Percentiles rank a stretch among this genome's conserved stretches.
These are phyloP conservation scores for Plasmodium malariae DNA, from an alignment of 169 alveolate genomes.

Conservation along the genomic window DNA sequence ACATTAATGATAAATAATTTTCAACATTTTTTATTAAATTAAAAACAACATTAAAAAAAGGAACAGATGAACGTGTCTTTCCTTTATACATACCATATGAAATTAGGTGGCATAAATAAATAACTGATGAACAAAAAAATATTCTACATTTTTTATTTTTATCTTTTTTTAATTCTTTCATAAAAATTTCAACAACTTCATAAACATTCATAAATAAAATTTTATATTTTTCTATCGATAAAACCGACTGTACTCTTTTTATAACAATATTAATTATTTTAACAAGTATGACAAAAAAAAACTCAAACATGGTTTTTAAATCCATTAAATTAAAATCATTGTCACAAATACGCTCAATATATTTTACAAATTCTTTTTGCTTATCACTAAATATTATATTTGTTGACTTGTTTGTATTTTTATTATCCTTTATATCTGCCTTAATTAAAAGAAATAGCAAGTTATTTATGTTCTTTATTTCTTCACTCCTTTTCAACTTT, in stretches of 20 bases:
- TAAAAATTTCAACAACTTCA: slow-evolving; percentile 33
- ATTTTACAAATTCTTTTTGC: slow-evolving; percentile 31
- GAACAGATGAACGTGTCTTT: slow-evolving; percentile 35
- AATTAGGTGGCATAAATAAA: slow-evolving; percentile 48
- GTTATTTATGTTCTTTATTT: slow-evolving; percentile 16
- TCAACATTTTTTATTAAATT: slow-evolving; percentile 51
- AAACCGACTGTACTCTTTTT: slow-evolving; percentile 21
- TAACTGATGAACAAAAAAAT: slow-evolving; percentile 33
- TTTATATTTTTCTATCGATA: slow-evolving; percentile 54
- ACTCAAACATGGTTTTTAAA: slow-evolving; percentile 40
- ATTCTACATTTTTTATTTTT: slow-evolving; percentile 23
- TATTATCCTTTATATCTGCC: slow-evolving; percentile 51
- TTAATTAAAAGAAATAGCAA: slow-evolving; percentile 33
- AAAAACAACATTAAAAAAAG: slow-evolving; percentile 23
- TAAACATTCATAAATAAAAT: slow-evolving; percentile 44
- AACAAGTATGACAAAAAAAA: slow-evolving; percentile 51
- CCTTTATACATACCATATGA: slow-evolving; percentile 51
- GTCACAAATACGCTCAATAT: slow-evolving; percentile 31
- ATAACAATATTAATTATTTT: slow-evolving; percentile 55
- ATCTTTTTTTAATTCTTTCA: slow-evolving; percentile 68
- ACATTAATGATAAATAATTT: slow-evolving; percentile 20
- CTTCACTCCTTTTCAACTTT: slow-evolving; percentile 27
- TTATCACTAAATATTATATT: slow-evolving; percentile 62
- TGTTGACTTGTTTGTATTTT: slow-evolving; percentile 17
- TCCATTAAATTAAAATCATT: slow-evolving; percentile 21